Evolutionary conservation across 164 flowering plant genomes (phyloP).

Genomic region (Litsea cubeba): DNA sequence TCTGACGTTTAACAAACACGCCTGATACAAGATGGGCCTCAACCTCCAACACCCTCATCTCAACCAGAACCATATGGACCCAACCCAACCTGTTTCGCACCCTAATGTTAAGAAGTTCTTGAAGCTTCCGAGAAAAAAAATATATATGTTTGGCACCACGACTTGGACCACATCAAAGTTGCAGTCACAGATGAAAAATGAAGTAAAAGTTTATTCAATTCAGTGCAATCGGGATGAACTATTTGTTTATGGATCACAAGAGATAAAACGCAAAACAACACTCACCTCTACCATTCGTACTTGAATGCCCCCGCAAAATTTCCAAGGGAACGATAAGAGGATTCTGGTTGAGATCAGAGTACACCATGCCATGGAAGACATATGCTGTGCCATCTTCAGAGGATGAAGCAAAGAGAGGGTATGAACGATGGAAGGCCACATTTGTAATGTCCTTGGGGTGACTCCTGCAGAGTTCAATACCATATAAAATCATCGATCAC

Average conservation of each 20-base stretch:
- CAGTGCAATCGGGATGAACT: neutral
- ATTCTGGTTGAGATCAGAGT: constrained; percentile 83
- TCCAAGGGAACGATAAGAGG: constrained; percentile 89
- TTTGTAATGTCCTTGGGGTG: constrained; percentile 81
- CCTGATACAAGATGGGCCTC: too few species aligned
- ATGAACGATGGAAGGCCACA: constrained; percentile 81
- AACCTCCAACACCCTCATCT: too few species aligned
- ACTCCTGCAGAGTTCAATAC: constrained; percentile 40
- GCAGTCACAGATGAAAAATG: neutral
- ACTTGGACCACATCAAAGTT: too few species aligned
- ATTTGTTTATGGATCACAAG: neutral
- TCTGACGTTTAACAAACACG: too few species aligned
- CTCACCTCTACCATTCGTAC: constrained; percentile 79
- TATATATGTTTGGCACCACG: too few species aligned
- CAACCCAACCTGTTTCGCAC: too few species aligned
- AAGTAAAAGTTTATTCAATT: neutral
- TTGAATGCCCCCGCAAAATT: constrained; percentile 78
- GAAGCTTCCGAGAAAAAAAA: too few species aligned
- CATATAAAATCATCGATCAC: neutral
- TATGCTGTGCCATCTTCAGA: constrained; percentile 87
- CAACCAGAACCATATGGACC: too few species aligned
- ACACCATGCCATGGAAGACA: constrained; percentile 96
- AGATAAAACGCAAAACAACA: neutral
- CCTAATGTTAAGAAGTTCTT: too few species aligned
- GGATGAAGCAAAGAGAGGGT: constrained; percentile 90